These are phyloP conservation scores for Jimgerdemannia flammicorona DNA, from an alignment of 192 early-diverging fungal species.

Conservation along the genomic window DNA sequence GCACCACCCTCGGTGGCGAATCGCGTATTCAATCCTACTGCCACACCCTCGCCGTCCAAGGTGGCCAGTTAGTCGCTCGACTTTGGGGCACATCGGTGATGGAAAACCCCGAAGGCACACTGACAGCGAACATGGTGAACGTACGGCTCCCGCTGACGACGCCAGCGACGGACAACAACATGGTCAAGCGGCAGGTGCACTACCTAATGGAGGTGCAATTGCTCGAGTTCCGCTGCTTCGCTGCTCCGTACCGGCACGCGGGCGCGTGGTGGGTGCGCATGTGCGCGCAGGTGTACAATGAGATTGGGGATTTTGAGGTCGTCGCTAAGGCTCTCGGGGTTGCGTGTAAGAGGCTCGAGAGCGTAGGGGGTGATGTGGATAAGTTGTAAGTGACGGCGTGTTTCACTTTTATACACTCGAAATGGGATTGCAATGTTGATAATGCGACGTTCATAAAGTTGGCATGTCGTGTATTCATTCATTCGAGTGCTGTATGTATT, in stretches of 20 bases:
- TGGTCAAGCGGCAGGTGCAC: conserved; percentile 21
- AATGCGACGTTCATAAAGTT: no score
- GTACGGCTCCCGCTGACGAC: conserved; percentile 42
- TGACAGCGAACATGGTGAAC: conserved; percentile 56
- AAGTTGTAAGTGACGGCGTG: conserved; percentile 9
- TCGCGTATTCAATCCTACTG: conserved; percentile 50
- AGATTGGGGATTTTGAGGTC: conserved; percentile 42
- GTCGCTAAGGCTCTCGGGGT: conserved; percentile 40
- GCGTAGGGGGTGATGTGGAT: conserved; percentile 1
- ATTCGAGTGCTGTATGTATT: no score
- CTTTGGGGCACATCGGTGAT: conserved; percentile 51
- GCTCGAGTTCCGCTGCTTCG: conserved; percentile 1
- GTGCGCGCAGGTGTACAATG: conserved; percentile 53
- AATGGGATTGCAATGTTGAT: no score
- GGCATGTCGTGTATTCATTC: no score
- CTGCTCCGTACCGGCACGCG: conserved; percentile 36
- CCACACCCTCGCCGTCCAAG: conserved; percentile 47
- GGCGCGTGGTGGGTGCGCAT: conserved; percentile 47
- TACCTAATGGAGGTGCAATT: conserved; percentile 38
- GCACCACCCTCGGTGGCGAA: conserved; percentile 56
- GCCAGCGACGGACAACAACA: conserved; percentile 19
- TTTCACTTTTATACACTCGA: no score
- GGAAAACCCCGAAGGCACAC: conserved; percentile 38
- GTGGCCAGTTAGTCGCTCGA: conserved; percentile 53
- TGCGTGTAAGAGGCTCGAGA: conserved; percentile 35